Percentiles rank a stretch among this genome's conserved stretches.
Conservation (phyloP, 148 eudicot genomes). For the Nepenthes gracilis region DNA sequence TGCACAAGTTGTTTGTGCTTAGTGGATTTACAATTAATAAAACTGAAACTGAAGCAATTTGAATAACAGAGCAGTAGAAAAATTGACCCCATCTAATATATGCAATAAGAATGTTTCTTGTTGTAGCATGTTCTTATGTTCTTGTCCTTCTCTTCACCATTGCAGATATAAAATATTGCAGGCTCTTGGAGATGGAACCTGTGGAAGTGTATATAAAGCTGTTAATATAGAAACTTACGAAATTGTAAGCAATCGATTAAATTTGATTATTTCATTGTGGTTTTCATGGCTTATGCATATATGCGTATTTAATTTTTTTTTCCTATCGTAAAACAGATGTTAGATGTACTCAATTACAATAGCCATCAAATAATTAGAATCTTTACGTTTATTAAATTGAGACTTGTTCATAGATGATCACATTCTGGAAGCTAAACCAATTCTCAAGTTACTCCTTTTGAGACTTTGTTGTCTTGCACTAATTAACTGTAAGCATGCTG, state of each 20-base stretch:
- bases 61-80: neutral
- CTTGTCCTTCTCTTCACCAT: conserved; percentile 4
- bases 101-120: neutral
- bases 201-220: conserved; percentile 93
- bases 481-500: no score
- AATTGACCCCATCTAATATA: neutral
- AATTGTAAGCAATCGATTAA: conserved; percentile 42
- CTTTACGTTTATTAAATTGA: no score
- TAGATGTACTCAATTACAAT: no score
- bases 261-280: conserved; percentile 1
- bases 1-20: neutral
- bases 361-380: no score
- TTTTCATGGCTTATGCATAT: conserved; percentile 4
- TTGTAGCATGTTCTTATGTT: conserved; percentile 1
- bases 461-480: no score
- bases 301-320: neutral
- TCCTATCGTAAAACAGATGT: neutral
- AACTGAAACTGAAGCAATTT: neutral
- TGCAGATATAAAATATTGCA: conserved; percentile 68
- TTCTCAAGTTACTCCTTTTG: no score
- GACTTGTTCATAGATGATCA: no score
- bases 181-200: conserved; percentile 94
- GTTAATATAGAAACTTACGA: conserved; percentile 63
- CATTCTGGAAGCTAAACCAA: no score
- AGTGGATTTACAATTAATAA: neutral